Percentiles rank a stretch among this genome's conserved stretches.
phyloP scores from a whole-genome alignment of 495 filamentous ascomycete genomes.

The Aspergillus indologenus region DNA sequence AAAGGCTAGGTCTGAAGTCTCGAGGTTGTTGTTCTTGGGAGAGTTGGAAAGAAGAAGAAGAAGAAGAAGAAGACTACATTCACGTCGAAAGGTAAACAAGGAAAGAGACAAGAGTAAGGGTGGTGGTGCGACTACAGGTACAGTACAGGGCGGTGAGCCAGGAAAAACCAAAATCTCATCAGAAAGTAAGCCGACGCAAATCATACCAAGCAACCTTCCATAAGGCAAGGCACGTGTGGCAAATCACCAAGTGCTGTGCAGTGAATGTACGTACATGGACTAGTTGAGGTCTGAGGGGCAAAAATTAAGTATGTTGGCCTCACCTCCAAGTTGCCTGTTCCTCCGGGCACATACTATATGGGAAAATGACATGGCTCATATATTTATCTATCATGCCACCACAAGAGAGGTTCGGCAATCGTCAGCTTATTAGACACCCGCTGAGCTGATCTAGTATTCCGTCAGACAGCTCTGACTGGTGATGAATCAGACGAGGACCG shows the following conservation, averaged over 20 bases:
- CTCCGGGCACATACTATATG: background rate
- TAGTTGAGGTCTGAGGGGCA: background rate
- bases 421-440: background rate
- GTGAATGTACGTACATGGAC: background rate
- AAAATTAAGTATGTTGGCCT: too few relatives aligned
- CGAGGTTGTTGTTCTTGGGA: background rate
- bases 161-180: slow-evolving; percentile 8
- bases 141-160: slow-evolving; percentile 21
- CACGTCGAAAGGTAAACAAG: background rate
- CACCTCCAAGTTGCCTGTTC: background rate
- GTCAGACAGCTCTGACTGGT: background rate
- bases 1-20: background rate
- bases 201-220: background rate
- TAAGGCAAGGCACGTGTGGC: background rate
- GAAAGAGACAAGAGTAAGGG: slow-evolving; percentile 9
- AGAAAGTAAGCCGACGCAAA: slow-evolving; percentile 5
- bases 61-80: background rate
- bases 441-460: background rate
- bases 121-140: slow-evolving; percentile 16
- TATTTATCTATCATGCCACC: background rate
- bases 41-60: too few relatives aligned
- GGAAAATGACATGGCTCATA: background rate
- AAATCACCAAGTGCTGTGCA: background rate
- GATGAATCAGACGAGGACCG: background rate
- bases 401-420: background rate